phyloP scores from a whole-genome alignment of 208 protist species.

The Naegleria gruberi region DNA sequence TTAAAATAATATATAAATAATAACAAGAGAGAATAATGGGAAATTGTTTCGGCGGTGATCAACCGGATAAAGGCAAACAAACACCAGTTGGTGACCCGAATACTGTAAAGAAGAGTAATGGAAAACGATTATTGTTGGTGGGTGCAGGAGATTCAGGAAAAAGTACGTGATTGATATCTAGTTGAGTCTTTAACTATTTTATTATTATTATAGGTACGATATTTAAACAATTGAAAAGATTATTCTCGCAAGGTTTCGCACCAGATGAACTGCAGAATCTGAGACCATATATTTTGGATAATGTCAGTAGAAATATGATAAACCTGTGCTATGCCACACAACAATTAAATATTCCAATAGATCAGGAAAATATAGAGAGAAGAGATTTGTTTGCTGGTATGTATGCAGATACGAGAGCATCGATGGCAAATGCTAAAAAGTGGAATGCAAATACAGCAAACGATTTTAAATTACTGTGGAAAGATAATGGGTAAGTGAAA shows the following conservation, averaged over 20 bases:
- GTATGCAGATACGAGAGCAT: neutral
- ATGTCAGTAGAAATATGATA: conserved; percentile 12
- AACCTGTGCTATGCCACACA: neutral
- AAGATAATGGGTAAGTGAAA: neutral
- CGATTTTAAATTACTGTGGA: neutral
- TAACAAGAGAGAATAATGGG: no score
- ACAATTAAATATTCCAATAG: neutral
- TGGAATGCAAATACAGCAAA: neutral
- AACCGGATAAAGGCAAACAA: no score
- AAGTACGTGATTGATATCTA: neutral
- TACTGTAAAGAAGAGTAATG: no score
- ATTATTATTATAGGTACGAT: conserved; percentile 41
- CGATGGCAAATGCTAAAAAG: neutral
- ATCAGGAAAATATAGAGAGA: neutral
- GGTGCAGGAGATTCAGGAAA: conserved; percentile 38
- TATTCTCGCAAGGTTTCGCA: conserved; percentile 12
- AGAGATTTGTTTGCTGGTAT: neutral
- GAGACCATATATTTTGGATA: neutral
- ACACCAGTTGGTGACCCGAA: no score
- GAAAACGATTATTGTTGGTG: conserved; percentile 31
- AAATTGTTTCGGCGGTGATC: no score
- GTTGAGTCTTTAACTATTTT: neutral
- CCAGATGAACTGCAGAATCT: neutral
- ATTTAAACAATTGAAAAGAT: conserved; percentile 56
- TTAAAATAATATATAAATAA: no score